Conservation (phyloP, 2,329 filamentous ascomycete species). For the Mycosphaerella sp. region DNA sequence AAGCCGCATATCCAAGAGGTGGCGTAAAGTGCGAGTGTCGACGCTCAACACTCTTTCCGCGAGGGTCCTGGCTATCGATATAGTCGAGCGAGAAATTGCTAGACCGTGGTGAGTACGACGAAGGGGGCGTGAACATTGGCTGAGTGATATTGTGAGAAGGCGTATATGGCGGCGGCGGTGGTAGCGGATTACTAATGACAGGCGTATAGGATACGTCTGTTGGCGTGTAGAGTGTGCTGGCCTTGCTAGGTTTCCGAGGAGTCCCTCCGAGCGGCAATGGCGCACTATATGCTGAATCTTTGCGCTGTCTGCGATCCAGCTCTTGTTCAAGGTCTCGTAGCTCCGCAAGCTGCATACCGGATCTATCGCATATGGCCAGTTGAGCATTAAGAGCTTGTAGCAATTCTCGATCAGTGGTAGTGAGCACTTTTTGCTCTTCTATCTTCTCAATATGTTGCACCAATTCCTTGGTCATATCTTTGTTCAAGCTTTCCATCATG, state of each 20-base stretch:
- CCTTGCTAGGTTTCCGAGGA: constrained; percentile 10
- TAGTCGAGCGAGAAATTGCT: constrained; percentile 10
- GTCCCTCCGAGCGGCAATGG: constrained; percentile 15
- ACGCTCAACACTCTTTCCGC: constrained; percentile 1
- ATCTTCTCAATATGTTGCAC: constrained; percentile 23
- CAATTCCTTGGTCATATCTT: constrained; percentile 24
- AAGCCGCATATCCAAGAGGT: neutral
- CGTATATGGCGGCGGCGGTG: constrained; percentile 12
- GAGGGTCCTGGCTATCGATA: constrained; percentile 5
- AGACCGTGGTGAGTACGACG: constrained; percentile 6
- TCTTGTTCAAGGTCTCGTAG: constrained; percentile 21
- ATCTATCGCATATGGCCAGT: constrained; percentile 22
- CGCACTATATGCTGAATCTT: constrained; percentile 4
- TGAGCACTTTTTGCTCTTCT: constrained; percentile 15
- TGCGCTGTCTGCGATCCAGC: constrained; percentile 6
- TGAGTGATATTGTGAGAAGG: constrained; percentile 3
- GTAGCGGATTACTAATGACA: neutral
- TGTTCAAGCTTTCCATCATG: constrained; percentile 20
- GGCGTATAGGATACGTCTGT: constrained; percentile 1
- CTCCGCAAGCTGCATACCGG: constrained; percentile 22
- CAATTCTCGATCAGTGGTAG: constrained; percentile 22
- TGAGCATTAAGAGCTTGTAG: constrained; percentile 25
- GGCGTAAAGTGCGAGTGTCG: neutral
- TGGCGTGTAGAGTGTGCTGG: constrained; percentile 9
- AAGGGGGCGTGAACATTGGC: constrained; percentile 4